A percentile compares a stretch with the other conserved stretches of the same genome.
These are phyloP conservation scores for Monosporozyma yasuniensis DNA, from an alignment of 805 yeast genomes.

Conservation along the genomic window DNA sequence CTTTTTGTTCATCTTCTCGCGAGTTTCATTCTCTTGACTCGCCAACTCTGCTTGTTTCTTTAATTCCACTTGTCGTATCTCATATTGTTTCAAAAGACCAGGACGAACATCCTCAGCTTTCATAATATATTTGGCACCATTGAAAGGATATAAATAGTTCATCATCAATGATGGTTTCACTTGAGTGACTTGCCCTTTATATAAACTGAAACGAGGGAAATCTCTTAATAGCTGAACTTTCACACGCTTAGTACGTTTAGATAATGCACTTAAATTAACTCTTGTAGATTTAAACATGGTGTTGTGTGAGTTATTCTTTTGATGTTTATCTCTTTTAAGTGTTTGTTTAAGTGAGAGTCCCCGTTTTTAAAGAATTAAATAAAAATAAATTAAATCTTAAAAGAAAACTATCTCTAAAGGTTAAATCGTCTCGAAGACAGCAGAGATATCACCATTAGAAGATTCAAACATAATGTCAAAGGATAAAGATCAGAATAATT, in stretches of 20 bases:
- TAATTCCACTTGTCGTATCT: conserved; percentile 2
- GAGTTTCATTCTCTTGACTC: neutral
- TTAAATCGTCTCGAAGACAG: no score
- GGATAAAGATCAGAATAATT: conserved; percentile 26
- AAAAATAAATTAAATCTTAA: neutral
- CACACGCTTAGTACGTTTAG: conserved; percentile 47
- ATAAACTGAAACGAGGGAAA: conserved; percentile 50
- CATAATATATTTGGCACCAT: conserved; percentile 66
- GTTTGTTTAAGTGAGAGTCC: neutral
- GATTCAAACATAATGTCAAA: neutral
- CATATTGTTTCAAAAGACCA: conserved; percentile 8
- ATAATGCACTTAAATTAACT: conserved; percentile 38
- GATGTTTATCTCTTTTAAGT: neutral
- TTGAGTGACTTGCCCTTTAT: conserved; percentile 58
- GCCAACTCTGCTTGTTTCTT: conserved; percentile 1
- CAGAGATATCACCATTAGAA: no score
- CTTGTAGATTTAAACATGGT: conserved; percentile 25
- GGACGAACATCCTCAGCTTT: conserved; percentile 17
- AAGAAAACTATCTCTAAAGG: no score
- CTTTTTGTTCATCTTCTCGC: neutral
- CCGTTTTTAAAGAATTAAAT: neutral
- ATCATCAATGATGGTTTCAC: conserved; percentile 81
- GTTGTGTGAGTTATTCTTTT: neutral
- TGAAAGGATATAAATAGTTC: conserved; percentile 57
- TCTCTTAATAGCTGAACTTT: conserved; percentile 70